phyloP scores from a whole-genome alignment of 768 basidiomycete genomes.

The Phlegmacium glaucopus region DNA sequence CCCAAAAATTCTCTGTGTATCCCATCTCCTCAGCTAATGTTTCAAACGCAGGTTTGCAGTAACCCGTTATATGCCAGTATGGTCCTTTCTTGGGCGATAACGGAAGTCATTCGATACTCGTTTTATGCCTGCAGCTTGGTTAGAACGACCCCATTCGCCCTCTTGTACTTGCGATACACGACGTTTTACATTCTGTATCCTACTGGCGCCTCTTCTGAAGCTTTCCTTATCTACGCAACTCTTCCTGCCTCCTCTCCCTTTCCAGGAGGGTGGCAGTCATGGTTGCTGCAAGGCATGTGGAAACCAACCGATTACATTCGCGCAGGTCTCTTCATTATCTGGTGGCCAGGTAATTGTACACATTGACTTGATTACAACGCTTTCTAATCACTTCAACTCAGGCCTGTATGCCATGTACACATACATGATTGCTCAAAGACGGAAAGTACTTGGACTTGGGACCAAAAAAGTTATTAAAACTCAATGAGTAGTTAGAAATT shows the following conservation, averaged over 20 bases:
- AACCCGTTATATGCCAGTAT: slow-evolving; percentile 86
- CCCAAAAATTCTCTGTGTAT: slow-evolving; percentile 18
- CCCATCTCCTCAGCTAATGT: neutral
- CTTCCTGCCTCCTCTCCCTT: slow-evolving; percentile 51
- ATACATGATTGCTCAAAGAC: slow-evolving; percentile 51
- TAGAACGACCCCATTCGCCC: slow-evolving; percentile 44
- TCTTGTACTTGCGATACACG: slow-evolving; percentile 82
- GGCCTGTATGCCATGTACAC: slow-evolving; percentile 51
- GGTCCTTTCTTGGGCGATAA: slow-evolving; percentile 89
- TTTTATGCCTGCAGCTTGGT: slow-evolving; percentile 78
- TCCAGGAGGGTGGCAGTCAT: slow-evolving; percentile 36
- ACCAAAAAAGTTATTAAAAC: slow-evolving; percentile 21
- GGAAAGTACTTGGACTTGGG: slow-evolving; percentile 36
- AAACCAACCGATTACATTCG: slow-evolving; percentile 53
- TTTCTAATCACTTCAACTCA: slow-evolving; percentile 13
- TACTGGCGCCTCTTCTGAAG: slow-evolving; percentile 88
- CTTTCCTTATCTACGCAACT: slow-evolving; percentile 75
- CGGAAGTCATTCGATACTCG: slow-evolving; percentile 88
- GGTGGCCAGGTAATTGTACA: slow-evolving; percentile 75
- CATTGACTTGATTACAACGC: neutral
- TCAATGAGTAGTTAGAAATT: slow-evolving; percentile 10
- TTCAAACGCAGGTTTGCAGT: slow-evolving; percentile 46
- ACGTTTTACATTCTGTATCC: slow-evolving; percentile 95
- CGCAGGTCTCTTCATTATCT: slow-evolving; percentile 62
- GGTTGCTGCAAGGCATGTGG: slow-evolving; percentile 44